A percentile compares a stretch with the other conserved stretches of the same genome.
Evolutionary conservation across 2,329 filamentous ascomycete species (phyloP).

Genomic region (Scedosporium minutisporum): DNA sequence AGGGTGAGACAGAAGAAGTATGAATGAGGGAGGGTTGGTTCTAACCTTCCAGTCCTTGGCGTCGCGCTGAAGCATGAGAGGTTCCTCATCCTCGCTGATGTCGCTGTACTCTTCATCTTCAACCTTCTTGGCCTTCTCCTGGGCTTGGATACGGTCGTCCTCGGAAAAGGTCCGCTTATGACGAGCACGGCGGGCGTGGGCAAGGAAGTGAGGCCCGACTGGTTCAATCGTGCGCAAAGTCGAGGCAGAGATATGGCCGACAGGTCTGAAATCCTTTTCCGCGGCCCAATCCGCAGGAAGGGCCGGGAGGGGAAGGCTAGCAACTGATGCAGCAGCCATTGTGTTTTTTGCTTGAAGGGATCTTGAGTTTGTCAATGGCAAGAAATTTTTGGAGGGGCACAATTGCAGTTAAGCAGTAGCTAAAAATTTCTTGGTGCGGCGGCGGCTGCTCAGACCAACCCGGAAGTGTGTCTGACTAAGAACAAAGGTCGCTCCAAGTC

Average conservation of each 20-base stretch:
- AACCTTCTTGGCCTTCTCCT: conserved; percentile 89
- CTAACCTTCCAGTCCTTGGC: conserved; percentile 98
- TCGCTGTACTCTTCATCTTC: conserved; percentile 86
- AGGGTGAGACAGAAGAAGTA: neutral
- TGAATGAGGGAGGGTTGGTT: neutral
- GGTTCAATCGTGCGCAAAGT: conserved; percentile 87
- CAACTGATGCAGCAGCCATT: conserved; percentile 57
- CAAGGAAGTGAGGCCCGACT: conserved; percentile 94
- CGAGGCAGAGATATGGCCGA: conserved; percentile 66
- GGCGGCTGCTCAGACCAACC: neutral
- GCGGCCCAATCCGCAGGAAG: conserved; percentile 74
- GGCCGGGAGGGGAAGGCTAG: conserved; percentile 59
- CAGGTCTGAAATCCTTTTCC: conserved; percentile 85
- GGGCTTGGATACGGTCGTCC: conserved; percentile 94
- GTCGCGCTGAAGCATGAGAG: conserved; percentile 81
- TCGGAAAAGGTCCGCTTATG: conserved; percentile 98
- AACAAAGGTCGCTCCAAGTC: too few species aligned
- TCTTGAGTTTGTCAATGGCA: neutral
- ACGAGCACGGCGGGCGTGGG: conserved; percentile 87
- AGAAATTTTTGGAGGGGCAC: conserved; percentile 4
- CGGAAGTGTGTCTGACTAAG: neutral
- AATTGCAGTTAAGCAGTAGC: neutral
- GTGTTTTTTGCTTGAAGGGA: conserved; percentile 9
- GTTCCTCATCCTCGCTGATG: conserved; percentile 88
- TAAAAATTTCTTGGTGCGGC: conserved; percentile 5